phyloP scores from a whole-genome alignment of 176 grass and related monocot species.

The Elymus sibiricus region DNA sequence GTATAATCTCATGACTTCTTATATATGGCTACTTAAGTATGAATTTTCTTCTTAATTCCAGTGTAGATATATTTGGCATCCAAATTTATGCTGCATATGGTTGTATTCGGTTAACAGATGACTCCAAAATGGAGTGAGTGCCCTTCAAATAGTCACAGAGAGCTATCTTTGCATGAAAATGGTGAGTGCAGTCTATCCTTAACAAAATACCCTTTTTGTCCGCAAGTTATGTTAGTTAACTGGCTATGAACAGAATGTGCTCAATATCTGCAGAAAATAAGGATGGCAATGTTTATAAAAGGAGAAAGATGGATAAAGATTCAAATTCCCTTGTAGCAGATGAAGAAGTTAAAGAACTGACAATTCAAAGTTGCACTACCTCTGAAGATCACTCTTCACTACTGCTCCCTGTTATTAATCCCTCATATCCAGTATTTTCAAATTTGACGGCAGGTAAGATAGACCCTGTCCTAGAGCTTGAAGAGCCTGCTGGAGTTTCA shows the following conservation, averaged over 20 bases:
- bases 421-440: slow-evolving; percentile 20
- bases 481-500: slow-evolving; percentile 21
- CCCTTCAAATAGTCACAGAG: slow-evolving; percentile 27
- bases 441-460: slow-evolving; percentile 7
- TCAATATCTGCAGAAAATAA: slow-evolving; percentile 47
- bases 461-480: slow-evolving; percentile 8
- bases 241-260: slow-evolving; percentile 37
- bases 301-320: slow-evolving; percentile 58
- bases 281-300: slow-evolving; percentile 56
- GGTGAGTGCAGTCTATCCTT: slow-evolving; percentile 36
- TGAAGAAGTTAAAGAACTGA: slow-evolving; percentile 34
- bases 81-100: slow-evolving; percentile 29
- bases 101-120: slow-evolving; percentile 49
- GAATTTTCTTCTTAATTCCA: slow-evolving; percentile 15
- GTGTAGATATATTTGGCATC: slow-evolving; percentile 21
- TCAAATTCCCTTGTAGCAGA: slow-evolving; percentile 35
- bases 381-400: slow-evolving; percentile 32
- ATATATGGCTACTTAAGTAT: slow-evolving; percentile 9
- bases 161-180: slow-evolving; percentile 34
- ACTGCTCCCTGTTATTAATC: slow-evolving; percentile 10
- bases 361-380: slow-evolving; percentile 23
- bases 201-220: slow-evolving; percentile 20
- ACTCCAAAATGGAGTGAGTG: slow-evolving; percentile 52
- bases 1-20: slow-evolving; percentile 23
- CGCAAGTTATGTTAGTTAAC: slow-evolving; percentile 32